Evolutionary conservation across 2,329 filamentous ascomycete genomes (phyloP).

Genomic region (Fonsecaea multimorphosa): DNA sequence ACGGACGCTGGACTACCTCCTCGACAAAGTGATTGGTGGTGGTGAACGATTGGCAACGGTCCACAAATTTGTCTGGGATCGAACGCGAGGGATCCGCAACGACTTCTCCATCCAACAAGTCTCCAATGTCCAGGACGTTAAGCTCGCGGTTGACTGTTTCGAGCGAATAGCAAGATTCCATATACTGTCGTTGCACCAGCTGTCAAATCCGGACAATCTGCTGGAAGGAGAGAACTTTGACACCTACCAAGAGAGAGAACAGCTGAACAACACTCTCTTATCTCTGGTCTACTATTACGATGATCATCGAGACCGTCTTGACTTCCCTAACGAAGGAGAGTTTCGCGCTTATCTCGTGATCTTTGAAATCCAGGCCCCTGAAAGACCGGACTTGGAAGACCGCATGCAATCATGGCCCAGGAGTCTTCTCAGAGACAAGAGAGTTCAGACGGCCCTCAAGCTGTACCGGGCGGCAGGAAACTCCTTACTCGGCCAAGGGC

Average conservation of each 20-base stretch:
- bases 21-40: constrained; percentile 59
- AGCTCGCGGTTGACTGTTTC: constrained; percentile 64
- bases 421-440: constrained; percentile 57
- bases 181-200: constrained; percentile 66
- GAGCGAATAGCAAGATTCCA: constrained; percentile 70
- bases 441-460: constrained; percentile 63
- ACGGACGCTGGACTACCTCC: constrained; percentile 55
- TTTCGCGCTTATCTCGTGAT: constrained; percentile 68
- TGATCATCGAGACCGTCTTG: constrained; percentile 57
- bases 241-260: constrained; percentile 66
- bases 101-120: constrained; percentile 69
- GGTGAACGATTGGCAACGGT: constrained; percentile 58
- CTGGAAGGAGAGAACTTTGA: constrained; percentile 59
- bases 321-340: constrained; percentile 66
- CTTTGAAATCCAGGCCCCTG: constrained; percentile 58
- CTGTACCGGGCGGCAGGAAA: constrained; percentile 63
- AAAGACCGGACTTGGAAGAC: constrained; percentile 62
- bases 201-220: constrained; percentile 58
- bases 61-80: constrained; percentile 70
- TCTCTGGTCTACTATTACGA: constrained; percentile 68
- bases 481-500: constrained; percentile 58
- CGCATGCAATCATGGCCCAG: constrained; percentile 62
- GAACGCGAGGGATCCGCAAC: constrained; percentile 68
- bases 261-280: constrained; percentile 67
- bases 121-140: constrained; percentile 61